These are phyloP conservation scores for Trichoderma simmonsii DNA, from an alignment of 2,329 filamentous ascomycete species.

Conservation along the genomic window DNA sequence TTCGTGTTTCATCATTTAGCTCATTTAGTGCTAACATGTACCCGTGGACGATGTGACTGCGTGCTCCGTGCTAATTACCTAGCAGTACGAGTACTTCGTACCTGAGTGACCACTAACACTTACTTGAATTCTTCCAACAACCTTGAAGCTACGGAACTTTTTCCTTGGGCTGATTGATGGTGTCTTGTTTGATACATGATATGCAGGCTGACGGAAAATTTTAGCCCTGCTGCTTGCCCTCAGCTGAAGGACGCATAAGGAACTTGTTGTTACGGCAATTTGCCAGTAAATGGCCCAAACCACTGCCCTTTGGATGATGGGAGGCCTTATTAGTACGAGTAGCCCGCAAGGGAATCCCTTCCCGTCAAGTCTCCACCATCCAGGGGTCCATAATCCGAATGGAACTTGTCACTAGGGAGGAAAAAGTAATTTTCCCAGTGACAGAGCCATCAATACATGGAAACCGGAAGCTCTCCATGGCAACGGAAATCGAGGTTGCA, in stretches of 20 bases:
- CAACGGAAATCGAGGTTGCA: background rate
- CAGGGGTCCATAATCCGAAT: background rate
- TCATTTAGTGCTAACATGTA: background rate
- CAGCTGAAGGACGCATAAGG: constrained; percentile 10
- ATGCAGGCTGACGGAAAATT: constrained; percentile 1
- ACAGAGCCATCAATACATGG: background rate
- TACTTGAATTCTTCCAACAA: background rate
- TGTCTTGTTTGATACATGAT: background rate
- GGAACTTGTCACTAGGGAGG: background rate
- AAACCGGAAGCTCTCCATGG: background rate
- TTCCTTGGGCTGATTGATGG: background rate
- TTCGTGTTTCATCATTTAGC: constrained; percentile 19
- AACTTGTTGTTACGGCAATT: constrained; percentile 1
- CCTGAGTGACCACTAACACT: background rate
- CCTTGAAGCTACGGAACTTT: background rate
- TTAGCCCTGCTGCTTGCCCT: constrained; percentile 7
- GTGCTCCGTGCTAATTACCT: background rate
- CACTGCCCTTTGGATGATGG: constrained; percentile 5
- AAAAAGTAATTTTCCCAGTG: background rate
- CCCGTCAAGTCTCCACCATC: background rate
- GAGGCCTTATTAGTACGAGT: background rate
- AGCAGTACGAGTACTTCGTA: background rate
- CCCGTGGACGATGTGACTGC: background rate
- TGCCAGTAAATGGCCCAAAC: background rate
- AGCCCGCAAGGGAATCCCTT: background rate